These are phyloP conservation scores for Malus sieversii DNA, from an alignment of 306 rosid genomes.

Conservation along the genomic window DNA sequence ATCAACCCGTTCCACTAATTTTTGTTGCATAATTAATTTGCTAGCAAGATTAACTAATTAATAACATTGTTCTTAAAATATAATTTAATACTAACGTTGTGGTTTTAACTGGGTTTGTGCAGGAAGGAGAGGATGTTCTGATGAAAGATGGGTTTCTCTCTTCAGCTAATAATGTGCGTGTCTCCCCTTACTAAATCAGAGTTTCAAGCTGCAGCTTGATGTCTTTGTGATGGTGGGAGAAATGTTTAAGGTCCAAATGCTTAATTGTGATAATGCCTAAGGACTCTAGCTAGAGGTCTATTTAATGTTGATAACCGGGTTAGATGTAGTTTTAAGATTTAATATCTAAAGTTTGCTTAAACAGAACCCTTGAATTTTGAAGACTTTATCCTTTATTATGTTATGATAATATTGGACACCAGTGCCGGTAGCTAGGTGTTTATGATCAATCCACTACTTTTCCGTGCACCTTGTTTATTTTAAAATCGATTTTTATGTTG, in stretches of 20 bases:
- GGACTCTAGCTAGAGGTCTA: not conserved
- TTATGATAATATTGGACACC: not conserved
- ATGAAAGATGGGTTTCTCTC: slow-evolving; percentile 43
- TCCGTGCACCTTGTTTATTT: not conserved
- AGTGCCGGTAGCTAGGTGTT: not conserved
- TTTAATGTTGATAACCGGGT: not conserved
- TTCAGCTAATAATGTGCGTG: slow-evolving; percentile 26
- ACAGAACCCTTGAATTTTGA: not conserved
- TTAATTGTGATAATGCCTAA: not conserved
- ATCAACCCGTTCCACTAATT: not conserved
- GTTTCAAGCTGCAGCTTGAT: not conserved
- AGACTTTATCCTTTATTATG: not conserved
- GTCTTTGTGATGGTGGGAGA: not conserved
- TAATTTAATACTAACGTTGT: not conserved
- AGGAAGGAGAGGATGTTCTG: slow-evolving; percentile 47
- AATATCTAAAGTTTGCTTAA: not conserved
- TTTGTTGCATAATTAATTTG: no score
- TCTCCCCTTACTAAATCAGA: slow-evolving; percentile 27
- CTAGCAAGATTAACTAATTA: not conserved
- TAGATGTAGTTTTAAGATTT: not conserved
- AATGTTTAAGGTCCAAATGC: not conserved
- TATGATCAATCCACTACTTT: not conserved
- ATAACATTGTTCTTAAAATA: not conserved
- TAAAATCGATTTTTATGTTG: not conserved
- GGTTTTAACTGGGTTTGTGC: not conserved